Percentiles rank a stretch among this genome's conserved stretches.
Conservation (phyloP, 2,329 filamentous ascomycete species). For the Leptodontidium sp. region DNA sequence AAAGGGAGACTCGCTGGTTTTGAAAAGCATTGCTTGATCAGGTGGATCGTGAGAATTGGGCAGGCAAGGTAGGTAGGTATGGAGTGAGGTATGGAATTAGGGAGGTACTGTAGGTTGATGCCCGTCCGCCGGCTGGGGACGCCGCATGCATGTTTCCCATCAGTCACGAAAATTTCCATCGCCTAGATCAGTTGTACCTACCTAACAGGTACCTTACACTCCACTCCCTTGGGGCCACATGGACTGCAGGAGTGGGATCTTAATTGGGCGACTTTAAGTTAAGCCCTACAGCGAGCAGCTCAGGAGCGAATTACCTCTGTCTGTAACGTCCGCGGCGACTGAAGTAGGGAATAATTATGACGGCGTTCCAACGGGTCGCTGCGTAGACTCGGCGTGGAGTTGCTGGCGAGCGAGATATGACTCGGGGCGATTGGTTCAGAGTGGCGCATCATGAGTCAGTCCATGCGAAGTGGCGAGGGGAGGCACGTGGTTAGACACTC, state of each 20-base stretch:
- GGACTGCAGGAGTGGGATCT: conserved; percentile 18
- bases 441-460: not conserved
- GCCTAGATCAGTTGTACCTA: conserved; percentile 31
- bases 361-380: conserved; percentile 12
- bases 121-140: conserved; percentile 7
- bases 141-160: conserved; percentile 18
- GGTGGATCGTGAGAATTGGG: conserved; percentile 23
- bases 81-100: too few species aligned
- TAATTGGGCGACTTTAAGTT: not conserved
- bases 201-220: not conserved
- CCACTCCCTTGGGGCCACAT: conserved; percentile 14
- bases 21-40: conserved; percentile 11
- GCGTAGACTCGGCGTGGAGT: not conserved
- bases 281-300: conserved; percentile 1
- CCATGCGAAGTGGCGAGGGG: not conserved
- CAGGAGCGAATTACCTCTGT: not conserved
- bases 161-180: conserved; percentile 27
- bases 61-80: too few species aligned
- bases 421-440: not conserved
- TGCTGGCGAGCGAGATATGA: conserved; percentile 3
- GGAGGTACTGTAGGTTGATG: not conserved
- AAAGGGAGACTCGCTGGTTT: conserved; percentile 6
- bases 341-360: not conserved
- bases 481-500: not conserved
- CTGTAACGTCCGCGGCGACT: not conserved